Base-by-base conservation (phyloP, 129 eudicot species). In the Silybum marianum region DNA sequence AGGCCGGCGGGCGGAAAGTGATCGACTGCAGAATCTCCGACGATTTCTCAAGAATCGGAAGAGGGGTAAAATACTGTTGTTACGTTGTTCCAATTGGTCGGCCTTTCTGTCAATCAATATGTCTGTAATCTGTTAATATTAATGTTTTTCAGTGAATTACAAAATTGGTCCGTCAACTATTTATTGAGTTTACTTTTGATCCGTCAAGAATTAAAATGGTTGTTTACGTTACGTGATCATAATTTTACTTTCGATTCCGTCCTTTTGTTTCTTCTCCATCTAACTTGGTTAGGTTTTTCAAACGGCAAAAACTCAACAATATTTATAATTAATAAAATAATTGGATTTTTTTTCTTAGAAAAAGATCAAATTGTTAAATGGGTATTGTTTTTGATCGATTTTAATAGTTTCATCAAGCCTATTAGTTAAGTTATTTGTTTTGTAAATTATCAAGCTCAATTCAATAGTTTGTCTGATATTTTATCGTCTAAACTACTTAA, bases 71-170 rank as follows among this genome's bases (percentile, higher is more conserved):
- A 30, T 73, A 36, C 32, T 81, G 79, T 23, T 60, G 72, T 51
- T 62, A 54, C 48, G 84, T 81, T 73, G 73, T 42, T 81, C 73
- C 73, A 22, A 73, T 81, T 81, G 79, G 84, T 81, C 67, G 84
- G 14, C 72, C 84, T 81, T 81, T 81, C 84, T 73, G 84, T 73
- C 84, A 81, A 73, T 73, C 84, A 81, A 73, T 30, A 73, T 81
- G 78, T 54, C 70, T 72, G 78, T 81, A 42, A 21, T 8, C 24
- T 39, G 74, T 25, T 60, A 21, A 51, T 71, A 71, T 71, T 36
- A 18, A 71, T 71, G 54, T 32, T 51, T 26, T 51, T 24, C 8
- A 16, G 12, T 36, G 72, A 11, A 36, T 19, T 77, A 22, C 72
- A 38, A 0, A 62, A 63, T 22, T 7, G 10, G 80, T 63, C 71